Evolutionary conservation across 257 asterid genomes (phyloP).

Genomic region (Forsythia suspensa): DNA sequence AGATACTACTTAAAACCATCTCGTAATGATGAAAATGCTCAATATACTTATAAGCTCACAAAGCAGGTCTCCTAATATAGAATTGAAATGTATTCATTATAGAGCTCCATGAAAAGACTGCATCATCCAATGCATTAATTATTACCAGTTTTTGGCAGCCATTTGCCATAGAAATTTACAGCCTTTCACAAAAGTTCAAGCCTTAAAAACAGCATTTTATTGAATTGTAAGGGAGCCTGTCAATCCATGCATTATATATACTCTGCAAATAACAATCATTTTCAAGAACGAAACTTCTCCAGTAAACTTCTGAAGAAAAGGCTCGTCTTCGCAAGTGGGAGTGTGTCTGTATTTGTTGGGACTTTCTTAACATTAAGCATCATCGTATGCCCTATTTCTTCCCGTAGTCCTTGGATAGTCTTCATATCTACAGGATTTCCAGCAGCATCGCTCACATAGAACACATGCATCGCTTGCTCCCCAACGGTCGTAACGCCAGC

Average conservation of each 20-base stretch:
- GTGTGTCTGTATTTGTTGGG: slow-evolving; percentile 20
- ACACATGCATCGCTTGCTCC: slow-evolving; percentile 70
- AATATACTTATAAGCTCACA: too few species aligned
- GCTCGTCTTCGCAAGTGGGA: slow-evolving; percentile 48
- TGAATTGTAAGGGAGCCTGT: not conserved
- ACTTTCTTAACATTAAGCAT: slow-evolving; percentile 75
- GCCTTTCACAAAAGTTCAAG: not conserved
- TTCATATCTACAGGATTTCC: slow-evolving; percentile 79
- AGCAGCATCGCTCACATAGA: slow-evolving; percentile 82
- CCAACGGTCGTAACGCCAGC: slow-evolving; percentile 89
- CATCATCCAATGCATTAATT: not conserved
- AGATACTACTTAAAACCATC: not conserved
- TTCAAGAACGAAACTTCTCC: slow-evolving; percentile 55
- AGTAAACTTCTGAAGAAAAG: slow-evolving; percentile 82
- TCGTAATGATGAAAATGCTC: not conserved
- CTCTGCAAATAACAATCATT: not conserved
- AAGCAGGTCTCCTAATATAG: not conserved
- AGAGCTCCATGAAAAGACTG: not conserved
- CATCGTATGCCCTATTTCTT: slow-evolving; percentile 81
- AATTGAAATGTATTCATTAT: not conserved
- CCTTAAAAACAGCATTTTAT: not conserved
- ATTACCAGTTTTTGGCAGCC: not conserved
- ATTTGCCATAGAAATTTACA: not conserved
- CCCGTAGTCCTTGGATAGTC: slow-evolving; percentile 64
- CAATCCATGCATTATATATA: not conserved